Evolutionary conservation across 2,329 filamentous ascomycete species (phyloP).

Genomic region (Beauveria australis): DNA sequence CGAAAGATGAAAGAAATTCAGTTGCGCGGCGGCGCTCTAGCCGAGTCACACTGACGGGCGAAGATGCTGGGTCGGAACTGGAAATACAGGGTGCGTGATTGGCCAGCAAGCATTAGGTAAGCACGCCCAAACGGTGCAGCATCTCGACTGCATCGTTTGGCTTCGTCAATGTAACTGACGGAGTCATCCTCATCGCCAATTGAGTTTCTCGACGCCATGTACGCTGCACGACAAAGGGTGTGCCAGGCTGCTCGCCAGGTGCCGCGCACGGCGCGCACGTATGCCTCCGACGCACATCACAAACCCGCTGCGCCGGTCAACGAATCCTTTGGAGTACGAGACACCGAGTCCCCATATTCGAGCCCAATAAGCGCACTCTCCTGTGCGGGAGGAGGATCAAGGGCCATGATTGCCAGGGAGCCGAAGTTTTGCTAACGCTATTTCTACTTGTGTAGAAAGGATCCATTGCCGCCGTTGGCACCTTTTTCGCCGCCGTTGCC

Average conservation of each 20-base stretch:
- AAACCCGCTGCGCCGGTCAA: constrained; percentile 36
- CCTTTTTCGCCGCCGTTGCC: constrained; percentile 20
- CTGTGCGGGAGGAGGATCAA: not conserved
- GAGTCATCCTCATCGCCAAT: constrained; percentile 18
- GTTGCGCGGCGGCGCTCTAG: not conserved
- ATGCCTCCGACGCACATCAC: constrained; percentile 47
- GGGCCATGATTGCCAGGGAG: not conserved
- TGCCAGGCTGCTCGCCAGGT: constrained; percentile 29
- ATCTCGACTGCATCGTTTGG: constrained; percentile 2
- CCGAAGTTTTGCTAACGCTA: not conserved
- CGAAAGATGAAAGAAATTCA: not conserved
- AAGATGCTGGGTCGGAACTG: not conserved
- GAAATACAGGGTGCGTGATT: constrained; percentile 2
- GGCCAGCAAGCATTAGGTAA: not conserved
- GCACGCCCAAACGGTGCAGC: not conserved
- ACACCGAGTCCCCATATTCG: not conserved
- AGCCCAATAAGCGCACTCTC: not conserved
- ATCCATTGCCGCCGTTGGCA: constrained; percentile 35
- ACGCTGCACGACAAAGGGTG: constrained; percentile 38
- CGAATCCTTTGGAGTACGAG: constrained; percentile 50
- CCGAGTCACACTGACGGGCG: not conserved
- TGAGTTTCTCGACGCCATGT: constrained; percentile 28
- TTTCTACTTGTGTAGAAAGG: constrained; percentile 30
- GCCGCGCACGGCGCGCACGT: constrained; percentile 35
- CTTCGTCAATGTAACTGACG: not conserved